Percentiles rank a stretch among this genome's conserved stretches.
These are phyloP conservation scores for Sarocladium oryzae DNA, from an alignment of 2,329 filamentous ascomycete genomes.

Conservation along the genomic window DNA sequence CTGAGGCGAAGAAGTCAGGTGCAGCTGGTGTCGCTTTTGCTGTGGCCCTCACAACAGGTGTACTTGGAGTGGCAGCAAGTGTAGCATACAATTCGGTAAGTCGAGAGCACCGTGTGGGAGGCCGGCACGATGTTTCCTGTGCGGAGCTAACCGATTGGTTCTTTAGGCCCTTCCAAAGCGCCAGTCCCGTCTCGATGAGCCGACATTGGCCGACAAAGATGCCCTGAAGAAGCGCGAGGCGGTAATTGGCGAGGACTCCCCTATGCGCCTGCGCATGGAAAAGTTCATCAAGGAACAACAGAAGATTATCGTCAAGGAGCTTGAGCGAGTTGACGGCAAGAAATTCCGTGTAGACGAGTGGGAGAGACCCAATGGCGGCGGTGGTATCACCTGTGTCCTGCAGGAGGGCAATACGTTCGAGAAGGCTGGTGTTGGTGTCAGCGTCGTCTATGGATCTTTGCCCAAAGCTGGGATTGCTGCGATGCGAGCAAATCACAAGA, in stretches of 20 bases:
- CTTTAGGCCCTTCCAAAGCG: slow-evolving; percentile 10
- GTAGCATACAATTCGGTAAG: slow-evolving; percentile 55
- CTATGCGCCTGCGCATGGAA: slow-evolving; percentile 98
- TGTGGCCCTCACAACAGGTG: slow-evolving; percentile 21
- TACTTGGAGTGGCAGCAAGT: slow-evolving; percentile 44
- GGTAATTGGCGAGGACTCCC: slow-evolving; percentile 64
- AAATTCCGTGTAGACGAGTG: slow-evolving; percentile 81
- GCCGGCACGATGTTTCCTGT: no score
- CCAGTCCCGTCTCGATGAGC: slow-evolving; percentile 43
- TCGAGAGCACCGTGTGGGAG: background rate
- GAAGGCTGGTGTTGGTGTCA: slow-evolving; percentile 93
- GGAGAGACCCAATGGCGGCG: slow-evolving; percentile 81
- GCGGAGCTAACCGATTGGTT: slow-evolving; percentile 5
- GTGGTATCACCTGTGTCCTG: slow-evolving; percentile 88
- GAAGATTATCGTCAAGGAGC: slow-evolving; percentile 73
- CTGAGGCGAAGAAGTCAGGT: slow-evolving; percentile 15
- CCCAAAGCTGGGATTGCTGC: slow-evolving; percentile 81
- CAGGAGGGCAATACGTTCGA: slow-evolving; percentile 97
- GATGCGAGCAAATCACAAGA: slow-evolving; percentile 95
- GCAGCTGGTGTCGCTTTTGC: slow-evolving; percentile 24
- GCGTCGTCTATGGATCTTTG: slow-evolving; percentile 86
- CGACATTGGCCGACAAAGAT: slow-evolving; percentile 80
- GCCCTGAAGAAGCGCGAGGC: slow-evolving; percentile 68
- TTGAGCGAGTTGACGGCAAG: slow-evolving; percentile 78
- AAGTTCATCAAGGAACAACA: slow-evolving; percentile 92